Conservation (phyloP, 1,139 yeast genomes). For the Taphrina flavorubra region DNA sequence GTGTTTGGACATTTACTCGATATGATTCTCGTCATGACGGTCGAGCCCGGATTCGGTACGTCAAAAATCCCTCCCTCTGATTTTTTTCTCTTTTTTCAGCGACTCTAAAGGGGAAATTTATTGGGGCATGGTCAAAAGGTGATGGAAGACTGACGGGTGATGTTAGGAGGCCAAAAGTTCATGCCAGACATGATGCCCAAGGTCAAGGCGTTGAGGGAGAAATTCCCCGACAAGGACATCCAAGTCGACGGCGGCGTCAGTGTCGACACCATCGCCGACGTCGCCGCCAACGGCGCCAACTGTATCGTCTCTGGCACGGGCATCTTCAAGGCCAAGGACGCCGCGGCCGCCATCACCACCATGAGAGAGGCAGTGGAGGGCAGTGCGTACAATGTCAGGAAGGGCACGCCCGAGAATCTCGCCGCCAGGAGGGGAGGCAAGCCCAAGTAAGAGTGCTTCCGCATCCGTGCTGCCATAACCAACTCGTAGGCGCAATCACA, state of each 20-base stretch:
- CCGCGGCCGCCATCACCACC: slow-evolving; percentile 69
- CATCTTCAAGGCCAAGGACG: slow-evolving; percentile 62
- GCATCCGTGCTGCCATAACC: no score
- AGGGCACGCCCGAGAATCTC: slow-evolving; percentile 22
- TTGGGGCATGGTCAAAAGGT: no score
- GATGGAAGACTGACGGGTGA: no score
- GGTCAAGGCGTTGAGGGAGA: slow-evolving; percentile 69
- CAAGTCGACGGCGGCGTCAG: slow-evolving; percentile 98
- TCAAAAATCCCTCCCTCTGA: no score
- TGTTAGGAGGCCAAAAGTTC: slow-evolving; percentile 76
- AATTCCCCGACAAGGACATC: slow-evolving; percentile 78
- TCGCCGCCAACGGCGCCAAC: slow-evolving; percentile 95
- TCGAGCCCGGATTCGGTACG: slow-evolving; percentile 42
- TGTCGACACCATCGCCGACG: slow-evolving; percentile 76
- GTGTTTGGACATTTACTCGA: slow-evolving; percentile 80
- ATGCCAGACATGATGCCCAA: slow-evolving; percentile 97
- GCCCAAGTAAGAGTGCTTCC: not conserved
- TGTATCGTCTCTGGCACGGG: slow-evolving; percentile 98
- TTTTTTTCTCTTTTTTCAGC: no score
- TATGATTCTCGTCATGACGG: slow-evolving; percentile 80
- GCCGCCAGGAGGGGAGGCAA: slow-evolving; percentile 18
- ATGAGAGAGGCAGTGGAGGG: slow-evolving; percentile 66
- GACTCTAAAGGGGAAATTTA: no score
- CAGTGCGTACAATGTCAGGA: slow-evolving; percentile 16
- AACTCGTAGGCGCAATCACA: no score